Conservation (phyloP, 768 basidiomycete species). For the Trametes meyenii region DNA sequence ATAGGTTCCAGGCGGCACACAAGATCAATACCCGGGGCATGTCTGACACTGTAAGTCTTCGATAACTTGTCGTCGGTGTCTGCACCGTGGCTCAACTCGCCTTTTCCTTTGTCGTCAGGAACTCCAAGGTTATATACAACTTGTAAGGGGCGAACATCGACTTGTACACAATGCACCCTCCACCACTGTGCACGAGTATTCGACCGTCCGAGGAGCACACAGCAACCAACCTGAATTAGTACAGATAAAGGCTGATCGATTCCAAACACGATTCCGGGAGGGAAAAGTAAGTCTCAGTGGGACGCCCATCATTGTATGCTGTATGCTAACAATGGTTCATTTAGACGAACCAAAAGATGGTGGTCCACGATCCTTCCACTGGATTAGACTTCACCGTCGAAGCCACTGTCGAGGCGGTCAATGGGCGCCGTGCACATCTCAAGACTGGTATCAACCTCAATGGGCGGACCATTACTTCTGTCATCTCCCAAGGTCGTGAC, state of each 20-base stretch:
- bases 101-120: conserved; percentile 15
- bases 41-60: conserved; percentile 37
- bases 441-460: conserved; percentile 29
- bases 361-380: conserved; percentile 27
- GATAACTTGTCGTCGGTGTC: not conserved
- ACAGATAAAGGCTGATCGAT: conserved; percentile 31
- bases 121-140: conserved; percentile 23
- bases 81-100: not conserved
- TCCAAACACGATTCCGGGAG: conserved; percentile 33
- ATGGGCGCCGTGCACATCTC: conserved; percentile 29
- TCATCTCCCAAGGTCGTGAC: conserved; percentile 57
- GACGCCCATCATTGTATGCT: not conserved
- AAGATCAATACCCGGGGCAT: conserved; percentile 50
- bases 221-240: conserved; percentile 21
- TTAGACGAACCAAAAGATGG: conserved; percentile 6
- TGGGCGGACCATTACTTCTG: conserved; percentile 36
- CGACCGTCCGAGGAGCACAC: conserved; percentile 9
- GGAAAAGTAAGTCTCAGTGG: conserved; percentile 15
- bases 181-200: conserved; percentile 29
- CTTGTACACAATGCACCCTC: conserved; percentile 34
- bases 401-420: conserved; percentile 26
- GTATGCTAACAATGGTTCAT: not conserved
- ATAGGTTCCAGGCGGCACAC: conserved; percentile 44
- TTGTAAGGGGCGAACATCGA: conserved; percentile 29
- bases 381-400: conserved; percentile 31